Base-by-base conservation (phyloP, 2,329 filamentous ascomycete genomes). In the Penicillium sp. region DNA sequence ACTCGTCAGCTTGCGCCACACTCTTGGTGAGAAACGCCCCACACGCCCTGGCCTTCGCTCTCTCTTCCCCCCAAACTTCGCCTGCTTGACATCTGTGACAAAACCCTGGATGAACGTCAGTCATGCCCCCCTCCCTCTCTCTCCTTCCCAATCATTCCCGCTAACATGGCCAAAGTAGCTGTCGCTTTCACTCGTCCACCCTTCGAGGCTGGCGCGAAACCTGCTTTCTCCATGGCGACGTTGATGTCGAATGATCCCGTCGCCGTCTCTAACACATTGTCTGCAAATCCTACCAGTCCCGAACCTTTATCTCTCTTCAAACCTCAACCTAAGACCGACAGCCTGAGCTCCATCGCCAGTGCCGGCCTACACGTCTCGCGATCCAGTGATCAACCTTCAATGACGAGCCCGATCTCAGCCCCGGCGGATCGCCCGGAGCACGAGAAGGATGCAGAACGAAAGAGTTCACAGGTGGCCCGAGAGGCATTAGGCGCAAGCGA, bases 401-500 rank as follows among this genome's bases (percentile, higher is more conserved):
- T 67, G 72, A 69, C 65, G 62, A 75, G 64, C 72, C 78, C 67
- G 81, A 88, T 72, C 81, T 84, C 22, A 75, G 88, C 60, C 55
- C 57, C 66, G 46, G 56, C 58, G 49, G 70, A 71, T 57, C 66
- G 67, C 48, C 64, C 62, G 49, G 71, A 68, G 31, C 66, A 67
- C 27, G 72, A 72, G 31, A 66, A 67, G 50, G 68, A 71, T 31
- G 47, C 61, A 9, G 62, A 71, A 49, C 69, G 69, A 43, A 72
- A 66, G 51, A 75, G 69, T 47, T 72, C 72, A 5, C 75, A 76
- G 47, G 74, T 76, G 32, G 69, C 71, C n/a, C 69, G 69, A 31
- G 74, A 78, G 60, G 72, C 73, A 49, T 60, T 76, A 27, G 69
- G 71, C 13, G 71, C 72, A 14, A 68, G 64, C 56, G 66, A 73